These are phyloP conservation scores for Kluyveromyces siamensis DNA, from an alignment of 805 yeast species.

Conservation along the genomic window DNA sequence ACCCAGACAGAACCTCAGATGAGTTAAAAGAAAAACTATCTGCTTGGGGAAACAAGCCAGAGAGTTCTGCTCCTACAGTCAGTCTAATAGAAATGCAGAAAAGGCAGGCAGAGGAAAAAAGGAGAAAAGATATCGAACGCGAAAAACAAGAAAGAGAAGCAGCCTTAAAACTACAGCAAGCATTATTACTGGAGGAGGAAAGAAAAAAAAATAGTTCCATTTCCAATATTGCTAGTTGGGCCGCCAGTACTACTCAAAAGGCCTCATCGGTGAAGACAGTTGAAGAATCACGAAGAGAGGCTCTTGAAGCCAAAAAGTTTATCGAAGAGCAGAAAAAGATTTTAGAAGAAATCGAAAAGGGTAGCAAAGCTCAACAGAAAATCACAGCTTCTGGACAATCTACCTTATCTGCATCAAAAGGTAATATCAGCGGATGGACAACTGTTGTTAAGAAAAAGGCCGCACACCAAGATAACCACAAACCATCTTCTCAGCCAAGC, in stretches of 20 bases:
- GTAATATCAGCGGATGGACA: constrained; percentile 19
- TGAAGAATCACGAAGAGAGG: constrained; percentile 8
- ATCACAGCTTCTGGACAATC: constrained; percentile 44
- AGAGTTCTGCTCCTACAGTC: constrained; percentile 11
- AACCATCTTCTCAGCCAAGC: constrained; percentile 7
- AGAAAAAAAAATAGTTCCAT: constrained; percentile 8
- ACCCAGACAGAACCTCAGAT: not conserved
- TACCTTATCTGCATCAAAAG: constrained; percentile 28
- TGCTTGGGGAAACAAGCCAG: constrained; percentile 23
- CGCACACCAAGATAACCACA: constrained; percentile 16
- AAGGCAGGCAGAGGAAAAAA: constrained; percentile 13
- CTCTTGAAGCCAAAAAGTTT: constrained; percentile 19
- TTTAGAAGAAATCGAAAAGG: constrained; percentile 52
- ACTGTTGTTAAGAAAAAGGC: constrained; percentile 21
- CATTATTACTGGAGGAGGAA: constrained; percentile 13
- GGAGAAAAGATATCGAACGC: constrained; percentile 9
- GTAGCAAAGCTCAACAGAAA: constrained; percentile 49
- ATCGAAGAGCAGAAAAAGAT: constrained; percentile 25
- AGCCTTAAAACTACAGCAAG: constrained; percentile 15
- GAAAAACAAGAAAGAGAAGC: constrained; percentile 11
- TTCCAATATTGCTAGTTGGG: constrained; percentile 24
- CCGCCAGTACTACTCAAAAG: constrained; percentile 9
- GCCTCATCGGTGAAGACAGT: constrained; percentile 4
- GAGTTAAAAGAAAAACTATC: constrained; percentile 14
- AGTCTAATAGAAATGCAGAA: constrained; percentile 17